Evolutionary conservation across 345 rosid species (phyloP).

Genomic region (Abelmoschus esculentus): DNA sequence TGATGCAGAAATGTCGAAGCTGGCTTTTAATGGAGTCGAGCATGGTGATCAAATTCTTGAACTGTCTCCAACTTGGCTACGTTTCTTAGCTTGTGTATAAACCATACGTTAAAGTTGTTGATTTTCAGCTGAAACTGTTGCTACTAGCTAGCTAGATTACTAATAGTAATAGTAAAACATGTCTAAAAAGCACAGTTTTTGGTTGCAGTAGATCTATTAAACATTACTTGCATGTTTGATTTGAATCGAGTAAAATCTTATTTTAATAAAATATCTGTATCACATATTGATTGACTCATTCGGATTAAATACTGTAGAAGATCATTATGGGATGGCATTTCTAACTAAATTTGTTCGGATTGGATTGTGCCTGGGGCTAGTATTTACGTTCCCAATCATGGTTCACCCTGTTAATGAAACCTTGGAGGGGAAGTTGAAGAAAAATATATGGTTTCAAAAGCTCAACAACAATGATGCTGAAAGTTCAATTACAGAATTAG

Average conservation of each 20-base stretch:
- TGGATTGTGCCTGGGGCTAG: too few species aligned
- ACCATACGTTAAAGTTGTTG: neutral
- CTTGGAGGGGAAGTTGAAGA: too few species aligned
- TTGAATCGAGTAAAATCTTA: neutral
- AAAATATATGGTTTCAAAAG: too few species aligned
- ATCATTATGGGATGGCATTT: too few species aligned
- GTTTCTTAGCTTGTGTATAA: neutral
- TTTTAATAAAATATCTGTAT: too few species aligned
- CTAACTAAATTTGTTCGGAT: too few species aligned
- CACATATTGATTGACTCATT: too few species aligned
- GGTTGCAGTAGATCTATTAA: neutral
- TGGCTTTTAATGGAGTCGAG: neutral
- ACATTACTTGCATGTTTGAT: neutral
- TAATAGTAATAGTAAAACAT: neutral
- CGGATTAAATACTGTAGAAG: too few species aligned
- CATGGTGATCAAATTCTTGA: neutral
- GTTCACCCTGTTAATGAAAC: too few species aligned
- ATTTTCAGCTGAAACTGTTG: neutral
- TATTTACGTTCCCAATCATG: too few species aligned
- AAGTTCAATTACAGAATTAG: neutral
- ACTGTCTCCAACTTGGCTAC: slow-evolving; percentile 3
- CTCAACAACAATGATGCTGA: neutral
- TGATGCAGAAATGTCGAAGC: neutral
- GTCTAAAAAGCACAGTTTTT: neutral
- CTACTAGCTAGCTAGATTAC: neutral